A percentile compares a stretch with the other conserved stretches of the same genome.
These are phyloP conservation scores for Podochytrium sp. DNA, from an alignment of 192 early-diverging fungal species.

Conservation along the genomic window DNA sequence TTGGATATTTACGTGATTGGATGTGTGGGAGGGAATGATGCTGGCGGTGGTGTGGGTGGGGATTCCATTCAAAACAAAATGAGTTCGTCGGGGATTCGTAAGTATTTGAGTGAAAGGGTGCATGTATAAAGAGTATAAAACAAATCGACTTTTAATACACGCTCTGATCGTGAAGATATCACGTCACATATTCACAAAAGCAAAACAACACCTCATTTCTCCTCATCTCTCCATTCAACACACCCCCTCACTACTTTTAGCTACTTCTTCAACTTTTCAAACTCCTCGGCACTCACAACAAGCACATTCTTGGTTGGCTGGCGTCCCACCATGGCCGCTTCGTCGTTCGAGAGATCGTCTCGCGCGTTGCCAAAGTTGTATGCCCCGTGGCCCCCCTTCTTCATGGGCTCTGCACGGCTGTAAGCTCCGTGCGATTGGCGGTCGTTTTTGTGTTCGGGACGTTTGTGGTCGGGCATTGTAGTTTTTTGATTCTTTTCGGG, in stretches of 20 bases:
- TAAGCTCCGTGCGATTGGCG: slow-evolving; percentile 6
- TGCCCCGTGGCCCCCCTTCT: background rate
- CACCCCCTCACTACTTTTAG: too few relatives aligned
- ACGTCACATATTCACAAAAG: too few relatives aligned
- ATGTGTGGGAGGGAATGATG: slow-evolving; percentile 33
- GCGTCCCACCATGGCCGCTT: too few relatives aligned
- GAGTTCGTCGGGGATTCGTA: background rate
- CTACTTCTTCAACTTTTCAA: too few relatives aligned
- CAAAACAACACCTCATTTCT: too few relatives aligned
- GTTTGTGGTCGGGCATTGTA: too few relatives aligned
- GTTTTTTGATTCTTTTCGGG: too few relatives aligned
- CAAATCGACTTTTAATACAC: background rate
- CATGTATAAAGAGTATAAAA: background rate
- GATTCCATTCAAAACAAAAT: background rate
- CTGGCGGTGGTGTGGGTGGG: background rate
- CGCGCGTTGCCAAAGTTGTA: slow-evolving; percentile 16
- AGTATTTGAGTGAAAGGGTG: background rate
- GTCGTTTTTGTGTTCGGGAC: slow-evolving; percentile 21
- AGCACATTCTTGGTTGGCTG: too few relatives aligned
- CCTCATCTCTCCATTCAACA: too few relatives aligned
- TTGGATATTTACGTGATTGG: slow-evolving; percentile 77
- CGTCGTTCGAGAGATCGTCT: too few relatives aligned
- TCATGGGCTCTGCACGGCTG: slow-evolving; percentile 6
- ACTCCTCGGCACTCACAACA: too few relatives aligned
- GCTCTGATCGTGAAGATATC: too few relatives aligned